Evolutionary conservation across 164 flowering plant species (phyloP), one percentile per base, ranked within the genome.

Genomic region (Vitis vinifera): DNA sequence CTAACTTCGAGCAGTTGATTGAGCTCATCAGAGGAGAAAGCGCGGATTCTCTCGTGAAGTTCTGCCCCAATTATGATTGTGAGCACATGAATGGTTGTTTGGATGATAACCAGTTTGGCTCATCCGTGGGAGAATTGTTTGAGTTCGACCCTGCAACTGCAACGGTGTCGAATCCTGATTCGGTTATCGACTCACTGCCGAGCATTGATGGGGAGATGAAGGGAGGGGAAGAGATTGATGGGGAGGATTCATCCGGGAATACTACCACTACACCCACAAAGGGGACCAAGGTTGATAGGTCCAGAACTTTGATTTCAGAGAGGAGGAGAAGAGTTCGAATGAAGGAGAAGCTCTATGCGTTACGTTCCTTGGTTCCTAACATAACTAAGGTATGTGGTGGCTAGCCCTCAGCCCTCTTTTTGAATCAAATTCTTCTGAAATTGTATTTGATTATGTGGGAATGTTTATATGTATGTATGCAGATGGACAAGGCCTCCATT

Each of bases 401-500:
- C 5, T 23, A 23, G 2, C 2, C 27, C 27, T 23, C 27, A 23
- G 27, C 27, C 27, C 27, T 23, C 27, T 23, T 23, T 23, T 23
- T 23, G 27, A 23, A 23, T 23, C 27, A 23, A 23, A 23, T 23
- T 23, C 27, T 23, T 23, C 27, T 23, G 27, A 23, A 23, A 23
- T 23, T 23, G 27, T 1, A 23, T 1, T 23, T 23, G 27, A 23
- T 23, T 23, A 0, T 1, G 27, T 23, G 27, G 27, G 27, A 23
- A 11, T 14, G 1, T 68, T 47, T 15, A 11, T 19, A 15, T 4
- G 55, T 31, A 72, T 52, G 19, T 9, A 11, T 78, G 80, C 79
- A 93, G 98, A 94, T 94, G 98, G 98, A 94, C 64, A 94, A 89
- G 78, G 97, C 98, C 8, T 94, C 98, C 8, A 94, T 91, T 15